phyloP scores from a whole-genome alignment of 495 filamentous ascomycete genomes.

The Endocarpon pusillum region DNA sequence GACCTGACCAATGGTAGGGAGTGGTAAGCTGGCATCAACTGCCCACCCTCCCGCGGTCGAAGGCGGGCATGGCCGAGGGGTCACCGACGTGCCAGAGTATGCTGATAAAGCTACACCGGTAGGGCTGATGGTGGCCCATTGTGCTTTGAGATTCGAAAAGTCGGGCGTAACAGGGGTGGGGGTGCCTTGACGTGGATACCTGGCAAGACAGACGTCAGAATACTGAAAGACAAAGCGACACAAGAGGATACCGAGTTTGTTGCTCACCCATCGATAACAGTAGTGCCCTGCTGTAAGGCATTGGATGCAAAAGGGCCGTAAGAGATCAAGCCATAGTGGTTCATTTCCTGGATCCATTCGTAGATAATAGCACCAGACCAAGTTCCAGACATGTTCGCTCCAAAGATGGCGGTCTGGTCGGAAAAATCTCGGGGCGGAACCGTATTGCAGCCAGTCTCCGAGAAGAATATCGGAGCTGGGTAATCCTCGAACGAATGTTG shows the following conservation, averaged over 20 bases:
- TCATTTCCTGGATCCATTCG: conserved; percentile 79
- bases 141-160: conserved; percentile 55
- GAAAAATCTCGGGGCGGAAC: conserved; percentile 50
- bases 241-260: no score
- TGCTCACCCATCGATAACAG: no score
- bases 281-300: no score
- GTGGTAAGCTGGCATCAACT: conserved; percentile 44
- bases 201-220: no score
- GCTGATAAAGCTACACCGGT: conserved; percentile 43
- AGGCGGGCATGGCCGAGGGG: conserved; percentile 45
- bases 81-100: conserved; percentile 44
- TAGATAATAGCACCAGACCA: conserved; percentile 81
- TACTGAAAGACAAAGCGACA: no score
- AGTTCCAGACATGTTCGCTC: conserved; percentile 46
- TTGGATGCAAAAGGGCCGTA: no score
- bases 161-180: conserved; percentile 61
- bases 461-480: conserved; percentile 71
- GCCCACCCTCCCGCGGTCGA: conserved; percentile 54
- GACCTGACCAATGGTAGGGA: conserved; percentile 63
- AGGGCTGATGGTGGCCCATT: conserved; percentile 59
- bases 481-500: conserved; percentile 39
- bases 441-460: conserved; percentile 63
- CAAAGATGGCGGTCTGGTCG: conserved; percentile 65
- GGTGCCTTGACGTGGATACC: conserved; percentile 51
- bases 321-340: conserved; percentile 68